phyloP scores from a whole-genome alignment of 2,329 filamentous ascomycete species.

The Penicillium sp. region DNA sequence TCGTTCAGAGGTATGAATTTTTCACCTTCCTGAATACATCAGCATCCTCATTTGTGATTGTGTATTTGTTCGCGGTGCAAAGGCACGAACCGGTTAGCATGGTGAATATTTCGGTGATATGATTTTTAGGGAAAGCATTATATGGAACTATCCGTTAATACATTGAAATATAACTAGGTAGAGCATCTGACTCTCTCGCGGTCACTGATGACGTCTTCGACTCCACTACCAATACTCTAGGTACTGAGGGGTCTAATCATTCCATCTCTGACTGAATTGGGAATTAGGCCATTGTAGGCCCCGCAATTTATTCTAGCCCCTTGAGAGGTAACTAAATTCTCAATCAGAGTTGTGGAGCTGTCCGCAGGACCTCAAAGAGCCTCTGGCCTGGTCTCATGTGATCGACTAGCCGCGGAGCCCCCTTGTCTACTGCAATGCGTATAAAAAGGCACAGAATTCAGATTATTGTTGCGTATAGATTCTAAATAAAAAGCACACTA shows the following conservation, averaged over 20 bases:
- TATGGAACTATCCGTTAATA: not conserved
- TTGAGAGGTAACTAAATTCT: not conserved
- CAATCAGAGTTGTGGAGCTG: not conserved
- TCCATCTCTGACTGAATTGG: not conserved
- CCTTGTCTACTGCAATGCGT: not conserved
- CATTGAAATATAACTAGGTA: not conserved
- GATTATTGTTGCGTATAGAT: too few species aligned
- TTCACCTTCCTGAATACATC: not conserved
- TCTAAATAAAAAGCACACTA: too few species aligned
- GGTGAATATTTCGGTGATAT: not conserved
- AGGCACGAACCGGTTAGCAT: constrained; percentile 6
- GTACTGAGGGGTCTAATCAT: not conserved
- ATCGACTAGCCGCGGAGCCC: not conserved
- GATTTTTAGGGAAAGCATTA: not conserved
- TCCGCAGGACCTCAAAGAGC: not conserved
- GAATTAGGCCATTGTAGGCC: not conserved
- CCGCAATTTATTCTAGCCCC: not conserved
- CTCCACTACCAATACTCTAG: not conserved
- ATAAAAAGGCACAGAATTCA: too few species aligned
- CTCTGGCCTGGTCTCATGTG: too few species aligned
- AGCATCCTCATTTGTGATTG: not conserved
- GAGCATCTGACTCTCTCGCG: not conserved
- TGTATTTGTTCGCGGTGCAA: not conserved
- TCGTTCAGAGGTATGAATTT: not conserved
- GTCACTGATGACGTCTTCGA: constrained; percentile 1